These are phyloP conservation scores for Dorcoceras hygrometricum DNA, from an alignment of 257 asterid species.

Conservation along the genomic window DNA sequence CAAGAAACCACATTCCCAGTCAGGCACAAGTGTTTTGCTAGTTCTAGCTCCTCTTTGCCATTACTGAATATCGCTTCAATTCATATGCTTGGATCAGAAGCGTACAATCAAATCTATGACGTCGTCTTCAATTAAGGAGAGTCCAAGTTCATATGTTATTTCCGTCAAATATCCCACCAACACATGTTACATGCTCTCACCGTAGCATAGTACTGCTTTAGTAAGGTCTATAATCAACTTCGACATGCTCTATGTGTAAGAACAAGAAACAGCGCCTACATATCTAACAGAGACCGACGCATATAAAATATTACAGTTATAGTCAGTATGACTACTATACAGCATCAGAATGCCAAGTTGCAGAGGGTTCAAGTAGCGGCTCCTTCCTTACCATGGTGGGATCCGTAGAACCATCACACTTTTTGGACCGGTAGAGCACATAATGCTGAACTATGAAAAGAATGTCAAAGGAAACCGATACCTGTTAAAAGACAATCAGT, in stretches of 20 bases:
- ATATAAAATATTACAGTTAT: neutral
- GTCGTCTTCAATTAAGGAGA: too few relatives aligned
- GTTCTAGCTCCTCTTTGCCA: too few relatives aligned
- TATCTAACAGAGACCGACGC: neutral
- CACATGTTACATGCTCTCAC: too few relatives aligned
- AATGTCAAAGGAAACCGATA: slow-evolving; percentile 70
- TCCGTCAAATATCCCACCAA: too few relatives aligned
- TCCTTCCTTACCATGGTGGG: slow-evolving; percentile 52
- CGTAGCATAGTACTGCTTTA: neutral
- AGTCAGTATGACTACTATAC: slow-evolving; percentile 29
- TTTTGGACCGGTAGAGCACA: slow-evolving; percentile 53
- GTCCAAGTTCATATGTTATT: too few relatives aligned
- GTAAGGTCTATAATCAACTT: neutral
- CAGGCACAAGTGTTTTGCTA: too few relatives aligned
- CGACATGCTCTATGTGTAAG: neutral
- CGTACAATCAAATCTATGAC: too few relatives aligned
- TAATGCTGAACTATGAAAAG: slow-evolving; percentile 87
- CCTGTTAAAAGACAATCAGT: slow-evolving; percentile 41
- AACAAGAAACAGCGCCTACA: neutral
- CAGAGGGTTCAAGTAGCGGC: slow-evolving; percentile 48
- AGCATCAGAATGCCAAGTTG: slow-evolving; percentile 26
- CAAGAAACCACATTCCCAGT: too few relatives aligned
- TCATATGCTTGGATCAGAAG: too few relatives aligned
- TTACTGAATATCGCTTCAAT: too few relatives aligned
- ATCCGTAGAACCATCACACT: slow-evolving; percentile 17